These are phyloP conservation scores for Priceomyces castillae DNA, from an alignment of 805 yeast genomes.

Conservation along the genomic window DNA sequence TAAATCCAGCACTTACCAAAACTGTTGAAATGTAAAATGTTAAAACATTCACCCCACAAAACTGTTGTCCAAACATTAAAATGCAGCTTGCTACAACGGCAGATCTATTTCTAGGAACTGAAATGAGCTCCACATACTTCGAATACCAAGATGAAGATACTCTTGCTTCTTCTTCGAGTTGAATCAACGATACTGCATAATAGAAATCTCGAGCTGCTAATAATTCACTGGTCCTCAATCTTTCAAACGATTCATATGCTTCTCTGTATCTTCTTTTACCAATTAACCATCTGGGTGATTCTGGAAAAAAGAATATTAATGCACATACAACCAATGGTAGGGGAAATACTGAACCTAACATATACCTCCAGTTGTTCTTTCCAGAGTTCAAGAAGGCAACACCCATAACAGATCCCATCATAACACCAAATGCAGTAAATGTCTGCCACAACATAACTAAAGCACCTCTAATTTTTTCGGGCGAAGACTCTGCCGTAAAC, in stretches of 20 bases:
- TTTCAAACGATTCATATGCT: conserved; percentile 12
- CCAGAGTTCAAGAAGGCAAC: conserved; percentile 10
- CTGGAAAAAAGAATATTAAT: conserved; percentile 19
- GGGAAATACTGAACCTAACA: conserved; percentile 14
- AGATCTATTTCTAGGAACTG: conserved; percentile 9
- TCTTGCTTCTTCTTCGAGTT: conserved; percentile 5
- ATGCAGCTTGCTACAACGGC: conserved; percentile 12
- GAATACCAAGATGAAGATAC: conserved; percentile 3
- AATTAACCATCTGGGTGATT: conserved; percentile 25
- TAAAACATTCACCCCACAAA: conserved; percentile 15
- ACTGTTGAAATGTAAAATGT: conserved; percentile 11
- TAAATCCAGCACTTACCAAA: conserved; percentile 11
- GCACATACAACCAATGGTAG: conserved; percentile 11
- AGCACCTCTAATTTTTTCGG: conserved; percentile 13
- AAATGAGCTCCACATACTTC: conserved; percentile 7
- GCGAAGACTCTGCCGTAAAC: conserved; percentile 13
- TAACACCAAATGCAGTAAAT: conserved; percentile 16
- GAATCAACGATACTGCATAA: conserved; percentile 8
- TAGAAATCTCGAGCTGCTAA: conserved; percentile 14
- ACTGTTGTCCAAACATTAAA: conserved; percentile 16
- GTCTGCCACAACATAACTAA: conserved; percentile 13
- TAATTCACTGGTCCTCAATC: conserved; percentile 8
- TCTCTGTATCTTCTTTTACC: conserved; percentile 13
- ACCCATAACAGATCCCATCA: conserved; percentile 13
- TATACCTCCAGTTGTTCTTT: conserved; percentile 12